Evolutionary conservation across 2,329 filamentous ascomycete genomes (phyloP).

Genomic region (Alternaria arbusti): DNA sequence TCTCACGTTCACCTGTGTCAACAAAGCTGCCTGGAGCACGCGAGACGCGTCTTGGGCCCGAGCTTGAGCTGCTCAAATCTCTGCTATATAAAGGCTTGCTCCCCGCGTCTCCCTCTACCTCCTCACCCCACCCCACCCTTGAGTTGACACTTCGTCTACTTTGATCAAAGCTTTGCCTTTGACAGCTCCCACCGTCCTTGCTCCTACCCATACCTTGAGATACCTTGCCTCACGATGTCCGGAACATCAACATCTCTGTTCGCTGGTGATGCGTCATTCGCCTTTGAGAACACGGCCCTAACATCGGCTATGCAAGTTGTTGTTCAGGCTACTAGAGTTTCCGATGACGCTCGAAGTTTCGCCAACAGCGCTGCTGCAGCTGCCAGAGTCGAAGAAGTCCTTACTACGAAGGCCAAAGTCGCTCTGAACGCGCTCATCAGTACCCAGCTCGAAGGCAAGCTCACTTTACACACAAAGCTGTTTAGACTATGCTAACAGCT

Average conservation of each 20-base stretch:
- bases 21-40: not conserved
- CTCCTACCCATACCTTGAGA: not conserved
- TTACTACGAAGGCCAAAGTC: too few species aligned
- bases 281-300: not conserved
- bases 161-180: not conserved
- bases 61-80: not conserved
- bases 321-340: too few species aligned
- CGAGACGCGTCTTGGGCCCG: not conserved
- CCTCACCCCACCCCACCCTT: not conserved
- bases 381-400: not conserved
- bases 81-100: not conserved
- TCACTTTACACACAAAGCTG: not conserved
- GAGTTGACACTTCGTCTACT: not conserved
- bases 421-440: not conserved
- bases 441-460: not conserved
- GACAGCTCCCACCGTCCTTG: not conserved
- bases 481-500: not conserved
- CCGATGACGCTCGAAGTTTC: too few species aligned
- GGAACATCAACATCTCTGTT: not conserved
- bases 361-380: too few species aligned
- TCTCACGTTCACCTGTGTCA: not conserved
- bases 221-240: not conserved
- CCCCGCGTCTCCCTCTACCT: not conserved
- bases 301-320: not conserved
- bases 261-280: not conserved